Base-by-base conservation (phyloP, 73 alveolate genomes). In the Paraurostyla sp. region DNA sequence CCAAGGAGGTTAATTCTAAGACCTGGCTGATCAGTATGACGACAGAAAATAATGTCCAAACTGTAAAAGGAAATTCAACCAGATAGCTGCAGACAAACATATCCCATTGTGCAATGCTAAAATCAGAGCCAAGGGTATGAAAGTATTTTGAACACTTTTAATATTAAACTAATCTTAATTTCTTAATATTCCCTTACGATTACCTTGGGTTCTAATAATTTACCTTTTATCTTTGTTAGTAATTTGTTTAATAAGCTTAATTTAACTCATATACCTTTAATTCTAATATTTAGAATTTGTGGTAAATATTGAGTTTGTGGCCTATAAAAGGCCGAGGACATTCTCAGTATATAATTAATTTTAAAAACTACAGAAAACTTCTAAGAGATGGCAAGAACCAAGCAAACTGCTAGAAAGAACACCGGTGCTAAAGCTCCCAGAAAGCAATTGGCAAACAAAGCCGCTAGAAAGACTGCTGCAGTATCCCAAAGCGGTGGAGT, bases 381-480 rank as follows among this genome's bases (percentile, higher is more conserved):
- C 6, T 35, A 15, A 2, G 48, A 80, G 84, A 96, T 96, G 99
- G 99, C 99, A 94, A 89, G 99, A 92, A 97, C 99, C 32, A 96
- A 97, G 78, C 95, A 95, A 95, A 97, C 99, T 71, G 99, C 99
- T 45, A 71, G 99, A 62, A 97, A 97, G 91, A 76, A 96, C 96
- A 82, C 98, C 91, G 99, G 97, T 11, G 97, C 93, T 58, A 96
- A 96, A 91, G 97, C 97, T 23, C 99, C 99, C 27, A 89, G 97
- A 73, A 96, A 96, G 83, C 98, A 93, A 62, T 92, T 96, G 69
- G 98, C 97, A 54, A 80, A 94, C 80, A 95, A 96, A 92, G 96
- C 98, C 51, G 98, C 99, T 32, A 59, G 97, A 43, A 96, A 94
- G 90, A 86, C 92, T 20, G 93, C 97, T 80, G 90, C 93, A 25